A percentile compares a stretch with the other conserved stretches of the same genome.
Conservation (phyloP, 805 yeast species). For the Diddensiella caesifluorescens region DNA sequence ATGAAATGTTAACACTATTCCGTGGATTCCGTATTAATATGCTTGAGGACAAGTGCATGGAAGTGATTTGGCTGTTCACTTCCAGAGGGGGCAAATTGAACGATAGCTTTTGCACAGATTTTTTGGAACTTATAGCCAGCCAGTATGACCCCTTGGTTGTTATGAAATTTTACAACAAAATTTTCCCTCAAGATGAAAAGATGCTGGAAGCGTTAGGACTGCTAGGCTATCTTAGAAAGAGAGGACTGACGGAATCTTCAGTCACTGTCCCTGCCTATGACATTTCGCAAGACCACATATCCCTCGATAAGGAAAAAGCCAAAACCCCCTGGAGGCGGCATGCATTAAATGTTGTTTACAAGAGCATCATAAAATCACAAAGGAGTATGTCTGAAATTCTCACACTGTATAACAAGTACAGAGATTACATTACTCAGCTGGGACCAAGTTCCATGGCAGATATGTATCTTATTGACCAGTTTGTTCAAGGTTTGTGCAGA, state of each 20-base stretch:
- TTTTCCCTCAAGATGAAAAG: constrained; percentile 20
- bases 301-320: neutral
- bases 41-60: constrained; percentile 26
- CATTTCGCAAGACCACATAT: neutral
- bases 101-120: constrained; percentile 24
- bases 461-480: constrained; percentile 22
- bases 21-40: constrained; percentile 27
- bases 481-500: constrained; percentile 22
- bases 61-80: constrained; percentile 20
- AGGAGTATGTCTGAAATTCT: constrained; percentile 15
- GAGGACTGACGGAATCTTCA: neutral
- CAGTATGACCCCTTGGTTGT: constrained; percentile 21
- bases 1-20: constrained; percentile 23
- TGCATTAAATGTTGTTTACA: constrained; percentile 23
- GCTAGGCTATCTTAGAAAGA: constrained; percentile 2
- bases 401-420: constrained; percentile 12
- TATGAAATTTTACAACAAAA: constrained; percentile 13
- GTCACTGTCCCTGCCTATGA: neutral
- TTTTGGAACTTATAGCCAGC: constrained; percentile 22
- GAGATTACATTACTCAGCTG: neutral
- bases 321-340: neutral
- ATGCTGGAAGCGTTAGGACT: constrained; percentile 19
- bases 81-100: constrained; percentile 14
- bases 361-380: constrained; percentile 23
- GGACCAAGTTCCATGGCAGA: neutral